Conservation (phyloP, 345 rosid species). For the Bruguiera sexangula region DNA sequence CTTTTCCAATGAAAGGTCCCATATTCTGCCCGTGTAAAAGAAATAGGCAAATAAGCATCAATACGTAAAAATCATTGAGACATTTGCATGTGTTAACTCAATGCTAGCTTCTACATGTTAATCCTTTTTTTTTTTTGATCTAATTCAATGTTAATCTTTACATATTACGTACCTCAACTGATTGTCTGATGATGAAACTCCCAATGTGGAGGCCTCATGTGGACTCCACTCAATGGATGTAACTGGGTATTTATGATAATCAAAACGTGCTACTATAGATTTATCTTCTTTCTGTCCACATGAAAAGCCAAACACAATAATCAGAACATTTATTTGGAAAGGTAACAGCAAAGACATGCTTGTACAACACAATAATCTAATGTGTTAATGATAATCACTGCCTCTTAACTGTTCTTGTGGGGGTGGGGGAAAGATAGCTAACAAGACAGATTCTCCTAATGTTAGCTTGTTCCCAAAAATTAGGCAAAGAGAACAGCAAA, state of each 20-base stretch:
- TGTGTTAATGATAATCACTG: not conserved
- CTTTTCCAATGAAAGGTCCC: conserved; percentile 94
- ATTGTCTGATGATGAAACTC: conserved; percentile 81
- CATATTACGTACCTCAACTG: conserved; percentile 66
- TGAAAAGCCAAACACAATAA: not conserved
- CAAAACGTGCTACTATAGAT: conserved; percentile 78
- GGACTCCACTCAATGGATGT: conserved; percentile 98
- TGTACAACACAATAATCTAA: not conserved
- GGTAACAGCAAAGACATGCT: not conserved
- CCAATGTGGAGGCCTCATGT: conserved; percentile 81
- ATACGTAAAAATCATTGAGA: too few relatives aligned
- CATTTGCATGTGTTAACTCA: not conserved
- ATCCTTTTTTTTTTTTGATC: too few relatives aligned
- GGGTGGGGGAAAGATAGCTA: not conserved
- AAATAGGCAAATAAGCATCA: not conserved
- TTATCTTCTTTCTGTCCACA: conserved; percentile 56
- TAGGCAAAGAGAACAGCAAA: not conserved
- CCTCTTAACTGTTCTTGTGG: too few relatives aligned
- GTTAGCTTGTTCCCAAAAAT: not conserved
- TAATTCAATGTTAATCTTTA: not conserved
- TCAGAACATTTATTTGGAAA: not conserved
- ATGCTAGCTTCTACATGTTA: not conserved
- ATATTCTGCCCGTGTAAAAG: conserved; percentile 49
- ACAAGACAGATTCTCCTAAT: not conserved
- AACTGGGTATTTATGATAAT: conserved; percentile 74